Evolutionary conservation across 2,329 filamentous ascomycete species (phyloP).

Genomic region (Pyrenophora seminiperda): DNA sequence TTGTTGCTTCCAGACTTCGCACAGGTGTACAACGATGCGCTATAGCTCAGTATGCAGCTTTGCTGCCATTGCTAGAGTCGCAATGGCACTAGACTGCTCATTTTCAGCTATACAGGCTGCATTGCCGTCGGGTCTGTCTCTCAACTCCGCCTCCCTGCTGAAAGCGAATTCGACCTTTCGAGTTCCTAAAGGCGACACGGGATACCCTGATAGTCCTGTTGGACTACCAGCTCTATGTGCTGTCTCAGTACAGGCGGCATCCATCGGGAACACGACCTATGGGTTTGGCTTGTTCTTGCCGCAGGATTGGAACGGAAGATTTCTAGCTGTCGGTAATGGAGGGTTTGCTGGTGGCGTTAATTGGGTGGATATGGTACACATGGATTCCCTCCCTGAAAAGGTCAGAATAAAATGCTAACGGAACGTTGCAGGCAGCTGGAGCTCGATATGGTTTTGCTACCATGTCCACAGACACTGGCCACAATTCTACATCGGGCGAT

Average conservation of each 20-base stretch:
- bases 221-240: slow-evolving; percentile 48
- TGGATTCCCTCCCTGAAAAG: too few relatives aligned
- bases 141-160: slow-evolving; percentile 44
- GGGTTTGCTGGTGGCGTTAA: slow-evolving; percentile 56
- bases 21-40: too few relatives aligned
- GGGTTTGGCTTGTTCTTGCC: slow-evolving; percentile 50
- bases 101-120: slow-evolving; percentile 39
- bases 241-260: slow-evolving; percentile 46
- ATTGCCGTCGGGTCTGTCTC: slow-evolving; percentile 43
- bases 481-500: slow-evolving; percentile 46
- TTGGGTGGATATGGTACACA: slow-evolving; percentile 54
- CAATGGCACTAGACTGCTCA: slow-evolving; percentile 40
- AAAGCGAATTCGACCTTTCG: slow-evolving; percentile 47
- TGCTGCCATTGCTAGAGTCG: slow-evolving; percentile 24
- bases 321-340: slow-evolving; percentile 53
- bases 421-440: slow-evolving; percentile 26
- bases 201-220: slow-evolving; percentile 49
- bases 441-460: slow-evolving; percentile 51
- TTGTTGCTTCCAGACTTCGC: too few relatives aligned
- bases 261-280: slow-evolving; percentile 43
- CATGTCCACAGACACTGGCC: slow-evolving; percentile 55
- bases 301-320: slow-evolving; percentile 46
- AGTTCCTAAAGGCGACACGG: slow-evolving; percentile 46
- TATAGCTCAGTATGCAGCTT: neutral
- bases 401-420: too few relatives aligned